A percentile compares a stretch with the other conserved stretches of the same genome.
These are phyloP conservation scores for Vigna trinervia DNA, from an alignment of 306 rosid genomes.

Conservation along the genomic window DNA sequence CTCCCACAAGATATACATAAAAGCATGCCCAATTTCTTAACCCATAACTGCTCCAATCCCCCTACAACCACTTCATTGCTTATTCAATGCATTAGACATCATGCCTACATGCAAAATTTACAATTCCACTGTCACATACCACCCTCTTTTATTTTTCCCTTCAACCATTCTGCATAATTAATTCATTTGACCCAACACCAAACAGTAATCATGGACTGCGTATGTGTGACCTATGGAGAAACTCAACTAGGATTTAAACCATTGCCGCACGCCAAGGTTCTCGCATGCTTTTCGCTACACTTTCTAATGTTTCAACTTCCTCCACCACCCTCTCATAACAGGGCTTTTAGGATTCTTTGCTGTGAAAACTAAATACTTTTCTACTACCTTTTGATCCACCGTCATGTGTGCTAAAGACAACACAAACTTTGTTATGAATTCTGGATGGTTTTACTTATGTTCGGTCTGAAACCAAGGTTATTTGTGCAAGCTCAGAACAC, in stretches of 20 bases:
- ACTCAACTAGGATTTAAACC: conserved; percentile 55
- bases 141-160: conserved; percentile 32
- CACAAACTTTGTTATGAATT: not conserved
- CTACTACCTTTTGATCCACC: too few species aligned
- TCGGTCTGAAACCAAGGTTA: too few species aligned
- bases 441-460: too few species aligned
- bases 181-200: conserved; percentile 48
- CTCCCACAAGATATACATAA: conserved; percentile 62
- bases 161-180: conserved; percentile 33
- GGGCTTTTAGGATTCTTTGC: not conserved
- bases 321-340: not conserved
- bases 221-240: conserved; percentile 52
- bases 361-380: conserved; percentile 5
- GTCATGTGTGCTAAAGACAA: not conserved
- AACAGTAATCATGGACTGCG: conserved; percentile 51
- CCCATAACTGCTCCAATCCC: conserved; percentile 42
- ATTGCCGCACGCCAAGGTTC: conserved; percentile 46
- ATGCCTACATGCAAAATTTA: conserved; percentile 36
- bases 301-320: conserved; percentile 35
- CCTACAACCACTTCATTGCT: conserved; percentile 23
- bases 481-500: too few species aligned
- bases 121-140: conserved; percentile 40
- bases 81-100: conserved; percentile 45
- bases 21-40: conserved; percentile 39
- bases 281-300: conserved; percentile 53